These are phyloP conservation scores for Hebeloma cylindrosporum DNA, from an alignment of 768 basidiomycete genomes.

Conservation along the genomic window DNA sequence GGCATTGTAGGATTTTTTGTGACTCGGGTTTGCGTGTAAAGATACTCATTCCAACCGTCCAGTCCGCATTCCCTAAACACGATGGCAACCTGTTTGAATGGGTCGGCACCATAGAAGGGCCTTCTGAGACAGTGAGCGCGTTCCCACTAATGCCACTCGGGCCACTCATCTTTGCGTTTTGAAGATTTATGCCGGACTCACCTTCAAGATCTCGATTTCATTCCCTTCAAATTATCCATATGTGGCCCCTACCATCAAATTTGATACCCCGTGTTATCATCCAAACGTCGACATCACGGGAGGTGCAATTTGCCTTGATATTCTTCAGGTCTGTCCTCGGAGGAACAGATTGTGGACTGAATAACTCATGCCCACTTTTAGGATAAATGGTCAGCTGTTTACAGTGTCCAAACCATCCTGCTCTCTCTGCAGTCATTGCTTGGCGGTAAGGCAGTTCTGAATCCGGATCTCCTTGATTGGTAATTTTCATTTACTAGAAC, in stretches of 20 bases:
- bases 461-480: slow-evolving; percentile 4
- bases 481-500: slow-evolving; percentile 50
- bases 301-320: slow-evolving; percentile 84
- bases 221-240: slow-evolving; percentile 92
- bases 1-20: slow-evolving; percentile 63
- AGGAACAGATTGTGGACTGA: not conserved
- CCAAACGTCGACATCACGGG: slow-evolving; percentile 83
- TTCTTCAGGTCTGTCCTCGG: slow-evolving; percentile 63
- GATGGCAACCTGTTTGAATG: slow-evolving; percentile 89
- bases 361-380: slow-evolving; percentile 24
- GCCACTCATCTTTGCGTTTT: slow-evolving; percentile 1
- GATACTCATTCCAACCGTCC: slow-evolving; percentile 9
- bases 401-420: slow-evolving; percentile 88
- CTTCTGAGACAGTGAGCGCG: slow-evolving; percentile 64
- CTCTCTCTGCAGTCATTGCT: slow-evolving; percentile 85
- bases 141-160: not conserved
- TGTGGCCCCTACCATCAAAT: slow-evolving; percentile 80
- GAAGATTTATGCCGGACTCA: slow-evolving; percentile 76
- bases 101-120: slow-evolving; percentile 86
- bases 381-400: slow-evolving; percentile 95
- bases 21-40: slow-evolving; percentile 3
- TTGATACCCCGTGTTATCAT: slow-evolving; percentile 88
- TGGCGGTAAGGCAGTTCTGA: slow-evolving; percentile 60
- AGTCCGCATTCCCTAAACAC: slow-evolving; percentile 90
- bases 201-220: slow-evolving; percentile 79